Base-by-base conservation (phyloP, 257 asterid genomes). In the Jasminum sambac region DNA sequence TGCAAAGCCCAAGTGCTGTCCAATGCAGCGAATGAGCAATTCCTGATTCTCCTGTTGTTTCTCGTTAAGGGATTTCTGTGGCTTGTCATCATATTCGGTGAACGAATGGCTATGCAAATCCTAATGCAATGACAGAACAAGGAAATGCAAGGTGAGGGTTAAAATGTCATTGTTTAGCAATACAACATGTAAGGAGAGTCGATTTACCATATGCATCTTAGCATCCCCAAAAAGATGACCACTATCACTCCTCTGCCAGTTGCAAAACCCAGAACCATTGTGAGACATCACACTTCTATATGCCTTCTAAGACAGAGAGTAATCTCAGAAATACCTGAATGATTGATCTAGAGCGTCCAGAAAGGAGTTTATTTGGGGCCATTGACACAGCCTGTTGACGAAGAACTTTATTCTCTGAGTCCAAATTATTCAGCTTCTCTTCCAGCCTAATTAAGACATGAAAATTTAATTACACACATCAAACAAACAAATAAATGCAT, bases 321-420 rank as follows among this genome's bases (percentile, higher is more conserved):
- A 77, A 66, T 69, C 67, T 37, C 24, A 64, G 74, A 62, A 70
- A 41, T 88, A 95, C 99, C 98, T 89, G 98, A 68, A 95, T 76
- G 81, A 88, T 84, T 63, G 99, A 91, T 84, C 97, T 91, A 64
- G 98, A 88, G 78, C 98, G 95, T 63, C 99, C 97, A 58, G 99
- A 89, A 63, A 95, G 97, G 77, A 87, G 88, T 81, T 89, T 95
- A 80, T 89, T 91, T 59, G 99, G 98, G 59, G 96, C 90, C 68
- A 95, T 85, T 72, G 98, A 91, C 75, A 95, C 92, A 60, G 98
- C 93, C 72, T 95, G 99, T 81, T 95, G 99, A 76, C 99, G 98
- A 77, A 95, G 89, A 87, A 95, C 98, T 91, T 95, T 91, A 75
- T 88, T 95, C 80, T 95, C 99, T 1, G 97, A 91, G 82, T 95